phyloP scores from a whole-genome alignment of 2,329 filamentous ascomycete genomes.

The Aspergillus sp. region DNA sequence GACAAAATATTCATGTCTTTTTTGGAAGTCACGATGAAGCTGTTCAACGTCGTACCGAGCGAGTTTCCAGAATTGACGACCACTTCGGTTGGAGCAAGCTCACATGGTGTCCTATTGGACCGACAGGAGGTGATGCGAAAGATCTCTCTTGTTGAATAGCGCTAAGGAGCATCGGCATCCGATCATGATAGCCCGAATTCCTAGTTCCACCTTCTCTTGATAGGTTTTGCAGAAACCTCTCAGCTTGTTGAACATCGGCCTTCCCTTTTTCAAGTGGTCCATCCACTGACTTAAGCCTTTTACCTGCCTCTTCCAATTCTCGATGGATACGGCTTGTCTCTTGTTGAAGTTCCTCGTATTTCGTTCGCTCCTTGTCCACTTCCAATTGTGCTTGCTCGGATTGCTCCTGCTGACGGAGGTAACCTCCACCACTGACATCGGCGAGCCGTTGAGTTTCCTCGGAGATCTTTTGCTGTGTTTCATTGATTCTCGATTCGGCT shows the following conservation, averaged over 20 bases:
- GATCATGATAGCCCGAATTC: conserved; percentile 56
- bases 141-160: conserved; percentile 61
- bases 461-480: conserved; percentile 39
- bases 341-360: conserved; percentile 36
- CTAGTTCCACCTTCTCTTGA: conserved; percentile 51
- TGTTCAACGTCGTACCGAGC: conserved; percentile 61
- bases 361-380: conserved; percentile 38
- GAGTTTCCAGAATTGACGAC: conserved; percentile 74
- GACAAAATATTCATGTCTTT: conserved; percentile 63
- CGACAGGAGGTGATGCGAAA: conserved; percentile 67
- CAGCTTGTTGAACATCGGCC: conserved; percentile 47
- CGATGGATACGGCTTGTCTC: conserved; percentile 28
- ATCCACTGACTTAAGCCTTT: conserved; percentile 17
- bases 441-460: conserved; percentile 51
- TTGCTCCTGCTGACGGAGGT: conserved; percentile 53
- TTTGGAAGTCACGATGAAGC: conserved; percentile 74
- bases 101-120: conserved; percentile 73
- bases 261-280: conserved; percentile 37
- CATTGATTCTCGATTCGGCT: conserved; percentile 39
- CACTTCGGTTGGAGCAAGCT: conserved; percentile 71
- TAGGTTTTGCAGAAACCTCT: conserved; percentile 46
- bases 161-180: conserved; percentile 55
- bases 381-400: conserved; percentile 51
- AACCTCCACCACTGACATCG: conserved; percentile 61
- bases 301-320: conserved; percentile 27